phyloP scores from a whole-genome alignment of 2,329 filamentous ascomycete species.

The Scleromitrula shiraiana region DNA sequence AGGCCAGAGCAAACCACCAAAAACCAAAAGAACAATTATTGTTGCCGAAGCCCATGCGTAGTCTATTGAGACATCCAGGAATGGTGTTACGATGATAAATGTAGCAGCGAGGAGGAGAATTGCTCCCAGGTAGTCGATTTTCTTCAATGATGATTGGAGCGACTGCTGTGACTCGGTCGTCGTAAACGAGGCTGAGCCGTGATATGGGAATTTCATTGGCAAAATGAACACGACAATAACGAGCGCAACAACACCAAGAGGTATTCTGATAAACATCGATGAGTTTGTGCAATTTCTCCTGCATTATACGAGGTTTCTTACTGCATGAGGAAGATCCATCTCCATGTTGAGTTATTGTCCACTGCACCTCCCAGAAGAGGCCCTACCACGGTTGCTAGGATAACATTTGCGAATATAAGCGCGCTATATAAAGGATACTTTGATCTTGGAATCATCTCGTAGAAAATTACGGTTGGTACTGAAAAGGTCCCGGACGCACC shows the following conservation, averaged over 20 bases:
- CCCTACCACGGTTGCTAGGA: conserved; percentile 15
- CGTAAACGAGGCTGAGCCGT: background rate
- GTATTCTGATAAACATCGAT: background rate
- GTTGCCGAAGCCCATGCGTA: background rate
- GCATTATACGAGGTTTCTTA: background rate
- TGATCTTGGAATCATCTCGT: background rate
- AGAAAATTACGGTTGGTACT: background rate
- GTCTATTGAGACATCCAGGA: background rate
- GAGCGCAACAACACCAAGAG: background rate
- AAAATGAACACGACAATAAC: background rate
- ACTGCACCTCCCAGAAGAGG: conserved; percentile 29
- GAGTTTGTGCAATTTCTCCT: background rate
- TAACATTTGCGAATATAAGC: conserved; percentile 7
- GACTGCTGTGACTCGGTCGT: background rate
- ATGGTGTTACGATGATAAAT: background rate
- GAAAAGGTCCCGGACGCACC: conserved; percentile 38
- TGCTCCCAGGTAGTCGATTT: background rate
- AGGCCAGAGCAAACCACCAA: background rate
- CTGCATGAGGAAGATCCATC: conserved; percentile 20
- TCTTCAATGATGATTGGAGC: background rate
- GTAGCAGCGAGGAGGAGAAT: background rate
- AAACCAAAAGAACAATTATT: background rate
- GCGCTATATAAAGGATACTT: conserved; percentile 23
- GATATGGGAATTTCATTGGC: background rate
- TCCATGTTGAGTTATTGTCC: conserved; percentile 29